A percentile compares a stretch with the other conserved stretches of the same genome.
Evolutionary conservation across 306 rosid genomes (phyloP).

Genomic region (Trifolium repens): DNA sequence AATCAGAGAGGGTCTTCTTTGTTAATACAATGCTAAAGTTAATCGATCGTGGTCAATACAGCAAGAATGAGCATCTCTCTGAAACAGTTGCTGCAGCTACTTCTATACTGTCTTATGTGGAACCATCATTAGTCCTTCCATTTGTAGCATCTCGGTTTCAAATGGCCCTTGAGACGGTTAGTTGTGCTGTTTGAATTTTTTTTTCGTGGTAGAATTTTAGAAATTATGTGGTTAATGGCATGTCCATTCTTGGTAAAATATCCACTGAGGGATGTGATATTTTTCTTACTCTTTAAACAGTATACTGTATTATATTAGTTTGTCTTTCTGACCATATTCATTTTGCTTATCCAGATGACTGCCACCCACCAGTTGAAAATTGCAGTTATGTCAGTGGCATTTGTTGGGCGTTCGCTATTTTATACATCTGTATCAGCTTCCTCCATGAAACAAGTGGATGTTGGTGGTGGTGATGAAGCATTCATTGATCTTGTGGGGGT

Average conservation of each 20-base stretch:
- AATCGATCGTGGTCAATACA: slow-evolving; percentile 97
- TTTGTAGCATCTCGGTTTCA: slow-evolving; percentile 97
- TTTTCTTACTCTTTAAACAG: slow-evolving; percentile 34
- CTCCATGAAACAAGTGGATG: slow-evolving; percentile 53
- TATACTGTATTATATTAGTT: slow-evolving; percentile 44
- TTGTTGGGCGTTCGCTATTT: slow-evolving; percentile 93
- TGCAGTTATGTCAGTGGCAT: slow-evolving; percentile 97
- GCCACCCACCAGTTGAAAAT: slow-evolving; percentile 99
- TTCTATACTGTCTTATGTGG: slow-evolving; percentile 91
- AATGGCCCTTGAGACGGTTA: slow-evolving; percentile 99
- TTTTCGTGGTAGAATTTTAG: slow-evolving; percentile 38
- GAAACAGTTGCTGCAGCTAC: slow-evolving; percentile 97
- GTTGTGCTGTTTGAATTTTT: slow-evolving; percentile 50
- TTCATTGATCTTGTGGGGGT: slow-evolving; percentile 82
- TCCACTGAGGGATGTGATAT: slow-evolving; percentile 30
- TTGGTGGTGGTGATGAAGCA: slow-evolving; percentile 63
- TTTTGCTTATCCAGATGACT: slow-evolving; percentile 87
- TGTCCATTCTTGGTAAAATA: slow-evolving; percentile 31
- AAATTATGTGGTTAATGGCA: slow-evolving; percentile 32
- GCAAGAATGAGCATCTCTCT: slow-evolving; percentile 96
- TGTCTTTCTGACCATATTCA: slow-evolving; percentile 47
- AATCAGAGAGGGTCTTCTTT: slow-evolving; percentile 78
- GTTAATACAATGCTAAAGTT: slow-evolving; percentile 83
- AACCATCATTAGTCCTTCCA: slow-evolving; percentile 90
- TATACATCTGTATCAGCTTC: slow-evolving; percentile 71